A percentile compares a stretch with the other conserved stretches of the same genome.
These are phyloP conservation scores for Phytophthora rubi DNA, from an alignment of 352 stramenopile genomes.

Conservation along the genomic window DNA sequence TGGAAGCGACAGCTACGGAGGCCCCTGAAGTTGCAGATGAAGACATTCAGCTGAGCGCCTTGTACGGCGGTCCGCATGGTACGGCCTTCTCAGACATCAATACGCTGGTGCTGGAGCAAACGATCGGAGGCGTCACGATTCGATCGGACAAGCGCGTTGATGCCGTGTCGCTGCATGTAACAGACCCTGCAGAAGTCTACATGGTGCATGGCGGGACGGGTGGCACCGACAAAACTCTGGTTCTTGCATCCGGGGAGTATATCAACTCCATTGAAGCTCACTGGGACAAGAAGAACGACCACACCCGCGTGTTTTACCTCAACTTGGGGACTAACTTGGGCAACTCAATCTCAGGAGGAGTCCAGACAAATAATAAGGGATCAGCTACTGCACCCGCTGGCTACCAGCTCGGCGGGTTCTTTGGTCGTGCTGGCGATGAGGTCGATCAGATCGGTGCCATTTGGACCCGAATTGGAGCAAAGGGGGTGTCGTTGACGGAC, in stretches of 20 bases:
- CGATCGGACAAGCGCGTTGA: constrained; percentile 22
- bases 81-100: constrained; percentile 26
- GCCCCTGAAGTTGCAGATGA: constrained; percentile 17
- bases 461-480: constrained; percentile 25
- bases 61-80: constrained; percentile 22
- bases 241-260: constrained; percentile 16
- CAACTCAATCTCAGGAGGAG: constrained; percentile 37
- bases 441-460: constrained; percentile 48
- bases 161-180: constrained; percentile 23
- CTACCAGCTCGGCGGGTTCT: constrained; percentile 59
- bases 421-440: constrained; percentile 43
- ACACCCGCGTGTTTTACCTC: constrained; percentile 56
- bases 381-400: constrained; percentile 43
- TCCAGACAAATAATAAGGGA: constrained; percentile 40
- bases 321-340: constrained; percentile 44
- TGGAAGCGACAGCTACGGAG: constrained; percentile 9
- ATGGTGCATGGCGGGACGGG: constrained; percentile 24
- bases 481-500: constrained; percentile 19
- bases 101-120: constrained; percentile 18
- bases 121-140: constrained; percentile 17
- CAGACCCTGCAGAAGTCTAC: constrained; percentile 12
- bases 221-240: constrained; percentile 21
- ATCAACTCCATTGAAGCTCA: constrained; percentile 30
- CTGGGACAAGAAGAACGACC: constrained; percentile 43
- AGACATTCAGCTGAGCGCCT: constrained; percentile 20